Evolutionary conservation across 345 rosid genomes (phyloP), one percentile per base, ranked within the genome.

Genomic region (Litchi chinensis): DNA sequence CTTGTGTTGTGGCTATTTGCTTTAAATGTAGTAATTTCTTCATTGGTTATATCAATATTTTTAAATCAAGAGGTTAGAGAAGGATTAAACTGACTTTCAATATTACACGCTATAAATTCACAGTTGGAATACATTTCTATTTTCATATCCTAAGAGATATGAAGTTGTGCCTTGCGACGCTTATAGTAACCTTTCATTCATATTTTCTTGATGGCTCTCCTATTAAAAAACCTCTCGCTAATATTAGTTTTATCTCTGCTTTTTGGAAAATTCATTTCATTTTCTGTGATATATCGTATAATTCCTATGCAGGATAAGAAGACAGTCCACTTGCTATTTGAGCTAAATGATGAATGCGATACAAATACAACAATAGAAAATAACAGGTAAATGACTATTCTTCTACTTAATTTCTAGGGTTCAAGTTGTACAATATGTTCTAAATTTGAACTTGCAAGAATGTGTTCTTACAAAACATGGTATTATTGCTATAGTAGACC

Each of bases 1-100:
- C 48, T 19, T 10, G 50, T 19, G 37, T 26, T 76, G n/a, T n/a
- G n/a, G n/a, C 28, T 63, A 18, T n/a, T 57, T 73, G 37, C 11
- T n/a, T 11, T 24, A 10, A 8, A 54, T 15, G 54, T 15, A 71
- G 6, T 52, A 24, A 11, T 69, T 6, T 21, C 10, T 22, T 21
- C 32, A 5, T 39, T 13, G 70, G 50, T 67, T 66, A 66, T 66
- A 41, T 66, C 40, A 18, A 48, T 48, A 48, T 10, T 10, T 48
- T 48, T 48, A n/a, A 88, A 92, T 68, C 85, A 85, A 82, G 89
- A 91, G 96, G 97, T 94, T 52, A 83, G 83, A n/a, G 59, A 67
- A 65, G 22, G 6, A 70, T 81, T 73, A 48, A 39, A 18, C 80
- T 82, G 7, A 32, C 57, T 22, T 79, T 76, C 73, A 21, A 26